These are phyloP conservation scores for Blastobotrys indianensis DNA, from an alignment of 1,139 yeast genomes.

Conservation along the genomic window DNA sequence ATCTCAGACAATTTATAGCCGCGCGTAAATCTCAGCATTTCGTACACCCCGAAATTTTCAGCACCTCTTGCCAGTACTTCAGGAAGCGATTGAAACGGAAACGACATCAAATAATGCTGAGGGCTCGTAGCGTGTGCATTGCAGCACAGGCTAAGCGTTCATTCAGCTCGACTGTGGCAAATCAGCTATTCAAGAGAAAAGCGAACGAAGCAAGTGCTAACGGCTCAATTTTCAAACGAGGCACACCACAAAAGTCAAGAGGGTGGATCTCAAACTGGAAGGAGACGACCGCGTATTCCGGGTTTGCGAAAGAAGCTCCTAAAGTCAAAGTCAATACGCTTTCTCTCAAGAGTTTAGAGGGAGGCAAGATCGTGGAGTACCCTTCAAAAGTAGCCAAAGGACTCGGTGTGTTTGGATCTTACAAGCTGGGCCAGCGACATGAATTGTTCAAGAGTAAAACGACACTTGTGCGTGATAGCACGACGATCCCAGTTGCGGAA, in stretches of 20 bases:
- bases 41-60: too few species aligned
- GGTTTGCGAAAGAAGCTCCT: conserved; percentile 14
- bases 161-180: conserved; percentile 8
- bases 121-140: too few species aligned
- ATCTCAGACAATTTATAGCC: too few species aligned
- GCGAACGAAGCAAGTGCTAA: conserved; percentile 14
- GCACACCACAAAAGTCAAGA: conserved; percentile 28
- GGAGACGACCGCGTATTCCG: conserved; percentile 31
- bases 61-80: too few species aligned
- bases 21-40: too few species aligned
- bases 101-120: too few species aligned
- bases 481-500: conserved; percentile 32
- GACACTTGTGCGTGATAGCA: conserved; percentile 37
- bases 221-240: conserved; percentile 22
- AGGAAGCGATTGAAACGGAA: too few species aligned
- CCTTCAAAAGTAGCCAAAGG: conserved; percentile 20
- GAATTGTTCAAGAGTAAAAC: conserved; percentile 46
- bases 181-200: conserved; percentile 21
- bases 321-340: conserved; percentile 9
- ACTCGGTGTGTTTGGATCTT: conserved; percentile 40
- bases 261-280: conserved; percentile 30
- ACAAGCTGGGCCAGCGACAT: conserved; percentile 46
- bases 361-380: conserved; percentile 20
- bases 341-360: conserved; percentile 16
- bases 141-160: too few species aligned